Evolutionary conservation across 2,329 filamentous ascomycete species (phyloP).

Genomic region (Trichothecium roseum): DNA sequence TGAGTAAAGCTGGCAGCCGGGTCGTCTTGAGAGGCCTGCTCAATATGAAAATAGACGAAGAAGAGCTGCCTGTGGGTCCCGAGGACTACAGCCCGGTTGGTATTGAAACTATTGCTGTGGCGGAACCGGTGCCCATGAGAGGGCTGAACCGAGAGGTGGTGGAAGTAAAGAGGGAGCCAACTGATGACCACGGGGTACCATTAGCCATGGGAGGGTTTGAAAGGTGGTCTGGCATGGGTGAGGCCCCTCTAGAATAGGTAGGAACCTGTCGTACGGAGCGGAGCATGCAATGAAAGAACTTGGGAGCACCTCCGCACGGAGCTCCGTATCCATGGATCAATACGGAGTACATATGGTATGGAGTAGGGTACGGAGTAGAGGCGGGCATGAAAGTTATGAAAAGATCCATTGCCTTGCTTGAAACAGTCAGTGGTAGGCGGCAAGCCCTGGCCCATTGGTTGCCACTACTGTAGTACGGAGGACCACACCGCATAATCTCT

Average conservation of each 20-base stretch:
- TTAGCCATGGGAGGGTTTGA: constrained; percentile 6
- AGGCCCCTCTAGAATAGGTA: no score
- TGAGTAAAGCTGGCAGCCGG: constrained; percentile 81
- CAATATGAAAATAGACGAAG: constrained; percentile 68
- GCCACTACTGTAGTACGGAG: no score
- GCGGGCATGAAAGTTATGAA: no score
- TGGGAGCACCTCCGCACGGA: no score
- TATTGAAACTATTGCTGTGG: constrained; percentile 72
- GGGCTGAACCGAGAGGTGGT: constrained; percentile 6
- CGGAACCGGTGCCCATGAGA: constrained; percentile 49
- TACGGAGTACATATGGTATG: no score
- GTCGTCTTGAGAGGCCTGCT: constrained; percentile 73
- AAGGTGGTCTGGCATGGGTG: constrained; percentile 6
- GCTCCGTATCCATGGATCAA: no score
- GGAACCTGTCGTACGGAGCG: no score
- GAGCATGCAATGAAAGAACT: no score
- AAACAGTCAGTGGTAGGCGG: not conserved
- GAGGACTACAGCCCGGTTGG: constrained; percentile 60
- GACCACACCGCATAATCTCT: no score
- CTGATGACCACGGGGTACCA: not conserved
- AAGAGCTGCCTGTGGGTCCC: constrained; percentile 75
- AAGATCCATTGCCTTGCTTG: no score
- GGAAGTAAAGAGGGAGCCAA: constrained; percentile 4
- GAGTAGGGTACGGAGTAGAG: no score
- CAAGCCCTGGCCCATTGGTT: no score